phyloP scores from a whole-genome alignment of 1,284 basidiomycete genomes.

The Taiwanofungus camphoratus region DNA sequence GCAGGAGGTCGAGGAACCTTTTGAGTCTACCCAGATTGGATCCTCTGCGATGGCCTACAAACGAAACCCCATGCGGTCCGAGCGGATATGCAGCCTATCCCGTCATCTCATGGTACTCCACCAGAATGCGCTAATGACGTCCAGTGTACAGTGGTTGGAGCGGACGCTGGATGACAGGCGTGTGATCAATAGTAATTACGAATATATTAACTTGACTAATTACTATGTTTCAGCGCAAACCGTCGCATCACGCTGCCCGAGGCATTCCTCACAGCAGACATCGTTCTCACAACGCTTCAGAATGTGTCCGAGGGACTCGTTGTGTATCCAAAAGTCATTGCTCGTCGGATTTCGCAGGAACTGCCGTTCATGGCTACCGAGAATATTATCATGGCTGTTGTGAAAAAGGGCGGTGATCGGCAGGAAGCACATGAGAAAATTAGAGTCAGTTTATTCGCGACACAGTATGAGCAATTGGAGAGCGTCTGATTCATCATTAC shows the following conservation, averaged over 20 bases:
- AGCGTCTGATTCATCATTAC: too few species aligned
- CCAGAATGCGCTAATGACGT: constrained; percentile 91
- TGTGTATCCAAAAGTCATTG: constrained; percentile 96
- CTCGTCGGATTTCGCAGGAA: constrained; percentile 87
- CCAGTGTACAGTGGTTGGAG: constrained; percentile 94
- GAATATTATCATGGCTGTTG: constrained; percentile 99
- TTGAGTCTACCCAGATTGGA: constrained; percentile 99
- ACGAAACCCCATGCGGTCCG: constrained; percentile 98
- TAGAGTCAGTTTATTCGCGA: constrained; percentile 47
- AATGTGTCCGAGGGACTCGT: constrained; percentile 97
- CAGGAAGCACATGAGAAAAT: constrained; percentile 98
- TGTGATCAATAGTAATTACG: constrained; percentile 6
- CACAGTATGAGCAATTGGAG: too few species aligned
- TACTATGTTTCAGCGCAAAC: constrained; percentile 65
- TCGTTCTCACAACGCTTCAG: constrained; percentile 91
- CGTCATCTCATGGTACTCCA: constrained; percentile 91
- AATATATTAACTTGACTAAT: not conserved
- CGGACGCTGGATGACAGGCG: constrained; percentile 91
- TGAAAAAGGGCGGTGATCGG: constrained; percentile 91
- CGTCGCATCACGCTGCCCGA: constrained; percentile 95
- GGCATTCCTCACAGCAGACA: constrained; percentile 96
- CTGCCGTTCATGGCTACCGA: constrained; percentile 99
- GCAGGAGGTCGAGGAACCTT: constrained; percentile 96
- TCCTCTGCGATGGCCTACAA: constrained; percentile 99
- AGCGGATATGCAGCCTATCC: constrained; percentile 93